A percentile compares a stretch with the other conserved stretches of the same genome.
These are phyloP conservation scores for Penicillium hordei DNA, from an alignment of 2,329 filamentous ascomycete genomes.

Conservation along the genomic window DNA sequence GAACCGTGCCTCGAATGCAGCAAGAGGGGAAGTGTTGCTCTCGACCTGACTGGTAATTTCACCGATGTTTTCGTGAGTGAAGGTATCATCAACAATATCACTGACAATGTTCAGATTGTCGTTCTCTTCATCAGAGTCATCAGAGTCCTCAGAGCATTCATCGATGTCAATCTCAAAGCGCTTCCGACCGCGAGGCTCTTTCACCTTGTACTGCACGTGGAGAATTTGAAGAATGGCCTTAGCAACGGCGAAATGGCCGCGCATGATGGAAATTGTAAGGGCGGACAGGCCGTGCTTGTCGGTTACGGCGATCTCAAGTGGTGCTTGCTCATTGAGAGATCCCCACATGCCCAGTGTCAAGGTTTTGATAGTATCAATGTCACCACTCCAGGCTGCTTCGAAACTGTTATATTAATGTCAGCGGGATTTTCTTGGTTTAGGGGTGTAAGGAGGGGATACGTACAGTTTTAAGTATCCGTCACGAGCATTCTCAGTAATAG, in stretches of 20 bases:
- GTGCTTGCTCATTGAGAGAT: constrained; percentile 53
- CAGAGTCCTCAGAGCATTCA: constrained; percentile 30
- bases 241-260: constrained; percentile 64
- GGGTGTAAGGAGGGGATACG: constrained; percentile 42
- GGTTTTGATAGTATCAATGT: constrained; percentile 58
- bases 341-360: constrained; percentile 39
- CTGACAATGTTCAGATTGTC: constrained; percentile 33
- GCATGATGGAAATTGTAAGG: constrained; percentile 67
- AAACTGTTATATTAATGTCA: constrained; percentile 53
- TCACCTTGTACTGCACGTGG: constrained; percentile 64
- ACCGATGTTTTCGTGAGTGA: constrained; percentile 75
- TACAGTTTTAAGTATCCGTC: constrained; percentile 64
- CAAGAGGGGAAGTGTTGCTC: constrained; percentile 58
- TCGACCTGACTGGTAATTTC: constrained; percentile 68
- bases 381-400: constrained; percentile 71
- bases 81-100: constrained; percentile 64
- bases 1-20: constrained; percentile 50
- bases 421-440: constrained; percentile 40
- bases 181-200: constrained; percentile 51
- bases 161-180: constrained; percentile 34
- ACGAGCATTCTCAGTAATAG: constrained; percentile 55
- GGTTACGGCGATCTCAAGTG: constrained; percentile 62
- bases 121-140: constrained; percentile 30
- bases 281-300: constrained; percentile 57
- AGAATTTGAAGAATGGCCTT: constrained; percentile 68